These are phyloP conservation scores for Reticulascus tulasneorum DNA, from an alignment of 2,329 filamentous ascomycete genomes.

Conservation along the genomic window DNA sequence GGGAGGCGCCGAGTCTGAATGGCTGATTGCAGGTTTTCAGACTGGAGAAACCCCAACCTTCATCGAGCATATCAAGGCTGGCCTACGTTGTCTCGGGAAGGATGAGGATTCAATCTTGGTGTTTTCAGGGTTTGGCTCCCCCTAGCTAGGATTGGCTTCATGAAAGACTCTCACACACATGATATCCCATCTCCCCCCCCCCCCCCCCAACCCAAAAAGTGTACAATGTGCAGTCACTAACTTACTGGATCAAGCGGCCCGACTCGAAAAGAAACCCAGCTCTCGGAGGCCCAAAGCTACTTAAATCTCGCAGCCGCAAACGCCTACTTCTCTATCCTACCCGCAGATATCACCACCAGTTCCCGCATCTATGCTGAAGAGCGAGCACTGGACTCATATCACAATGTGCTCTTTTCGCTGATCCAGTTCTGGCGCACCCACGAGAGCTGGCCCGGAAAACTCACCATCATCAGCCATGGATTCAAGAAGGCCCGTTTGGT, in stretches of 20 bases:
- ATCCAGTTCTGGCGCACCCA: slow-evolving; percentile 50
- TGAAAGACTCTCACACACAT: too few species aligned
- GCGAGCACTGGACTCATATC: slow-evolving; percentile 77
- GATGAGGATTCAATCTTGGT: slow-evolving; percentile 51
- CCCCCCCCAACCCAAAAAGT: too few species aligned
- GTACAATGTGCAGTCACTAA: background rate
- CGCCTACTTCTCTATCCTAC: slow-evolving; percentile 38
- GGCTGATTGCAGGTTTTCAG: slow-evolving; percentile 76
- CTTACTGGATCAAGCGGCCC: slow-evolving; percentile 45
- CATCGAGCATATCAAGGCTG: slow-evolving; percentile 67
- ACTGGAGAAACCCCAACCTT: slow-evolving; percentile 75
- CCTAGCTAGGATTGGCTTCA: too few species aligned
- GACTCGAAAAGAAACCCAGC: slow-evolving; percentile 52
- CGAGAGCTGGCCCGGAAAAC: slow-evolving; percentile 46
- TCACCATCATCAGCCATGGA: slow-evolving; percentile 65
- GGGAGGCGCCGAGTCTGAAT: slow-evolving; percentile 56
- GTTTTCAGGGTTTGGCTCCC: slow-evolving; percentile 64
- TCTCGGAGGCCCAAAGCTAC: slow-evolving; percentile 64
- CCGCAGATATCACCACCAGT: slow-evolving; percentile 7
- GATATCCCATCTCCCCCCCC: too few species aligned
- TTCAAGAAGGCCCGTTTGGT: slow-evolving; percentile 65
- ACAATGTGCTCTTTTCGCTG: slow-evolving; percentile 77
- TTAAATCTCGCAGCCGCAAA: slow-evolving; percentile 46
- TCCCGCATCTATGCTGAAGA: slow-evolving; percentile 59
- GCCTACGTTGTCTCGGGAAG: slow-evolving; percentile 48